Percentiles rank a stretch among this genome's conserved stretches.
These are phyloP conservation scores for Fusarium beomiforme DNA, from an alignment of 2,329 filamentous ascomycete genomes.

Conservation along the genomic window DNA sequence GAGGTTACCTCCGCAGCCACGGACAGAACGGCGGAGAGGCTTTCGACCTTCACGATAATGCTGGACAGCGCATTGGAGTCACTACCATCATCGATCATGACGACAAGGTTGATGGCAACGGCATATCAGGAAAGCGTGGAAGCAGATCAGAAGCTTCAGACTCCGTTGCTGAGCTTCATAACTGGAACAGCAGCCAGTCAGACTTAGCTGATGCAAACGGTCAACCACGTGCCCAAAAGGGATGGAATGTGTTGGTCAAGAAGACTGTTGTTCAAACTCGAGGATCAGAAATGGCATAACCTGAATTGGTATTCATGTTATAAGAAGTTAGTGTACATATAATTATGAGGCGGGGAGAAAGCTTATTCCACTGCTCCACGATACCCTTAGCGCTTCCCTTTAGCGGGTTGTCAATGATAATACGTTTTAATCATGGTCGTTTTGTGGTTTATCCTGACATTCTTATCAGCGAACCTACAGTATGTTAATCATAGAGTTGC, in stretches of 20 bases:
- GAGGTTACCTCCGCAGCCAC: conserved; percentile 34
- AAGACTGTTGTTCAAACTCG: conserved; percentile 40
- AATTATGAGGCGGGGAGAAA: background rate
- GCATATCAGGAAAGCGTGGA: background rate
- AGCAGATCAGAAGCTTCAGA: conserved; percentile 21
- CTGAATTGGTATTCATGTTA: background rate
- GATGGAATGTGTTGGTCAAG: conserved; percentile 40
- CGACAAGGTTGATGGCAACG: background rate
- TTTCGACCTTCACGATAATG: conserved; percentile 20
- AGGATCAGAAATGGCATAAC: conserved; percentile 1
- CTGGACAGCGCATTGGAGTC: conserved; percentile 24
- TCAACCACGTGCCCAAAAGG: conserved; percentile 4
- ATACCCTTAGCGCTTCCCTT: background rate
- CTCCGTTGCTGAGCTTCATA: conserved; percentile 10
- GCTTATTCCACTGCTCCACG: background rate
- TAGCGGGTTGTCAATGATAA: background rate
- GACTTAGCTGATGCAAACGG: conserved; percentile 21
- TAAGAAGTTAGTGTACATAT: background rate
- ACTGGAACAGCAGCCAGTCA: conserved; percentile 40
- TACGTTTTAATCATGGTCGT: background rate
- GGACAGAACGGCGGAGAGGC: conserved; percentile 11
- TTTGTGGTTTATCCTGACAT: too few species aligned
- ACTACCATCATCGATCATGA: conserved; percentile 39
- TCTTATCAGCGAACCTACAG: too few species aligned
- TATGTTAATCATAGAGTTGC: too few species aligned